Base-by-base conservation (phyloP, 306 rosid genomes). In the Corylus americana region DNA sequence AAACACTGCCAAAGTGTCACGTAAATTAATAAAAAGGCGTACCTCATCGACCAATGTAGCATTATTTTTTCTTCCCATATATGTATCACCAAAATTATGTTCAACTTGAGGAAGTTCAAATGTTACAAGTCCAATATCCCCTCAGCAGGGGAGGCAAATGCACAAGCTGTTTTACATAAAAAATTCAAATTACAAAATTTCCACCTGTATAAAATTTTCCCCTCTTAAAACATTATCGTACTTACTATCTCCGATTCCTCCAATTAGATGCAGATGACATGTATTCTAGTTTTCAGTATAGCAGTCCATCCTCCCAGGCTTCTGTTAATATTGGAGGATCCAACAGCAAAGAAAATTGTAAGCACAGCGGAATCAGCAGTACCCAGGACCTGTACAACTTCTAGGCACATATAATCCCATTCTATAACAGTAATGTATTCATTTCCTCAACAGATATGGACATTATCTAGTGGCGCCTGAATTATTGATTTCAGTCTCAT, bases 301-400 rank as follows among this genome's bases (percentile, higher is more conserved):
- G 48, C 76, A 83, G 53, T 53, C 55, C 45, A 55, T 75, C 50
- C 72, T 78, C 58, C 83, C 29, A 42, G 68, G 77, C 74, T 14
- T 50, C 37, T 69, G 31, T 63, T 54, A 47, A 47, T 57, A 76
- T 47, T 48, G 62, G 73, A 25, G 68, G 59, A 71, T 71, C 81
- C 51, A 72, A 80, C 62, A 17, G 51, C 64, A 12, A 48, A 85
- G 51, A 79, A 74, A 53, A 1, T 54, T 47, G 77, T 53, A 64
- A 48, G 59, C 73, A 78, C 77, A 47, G 1, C 74, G 22, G 78
- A 71, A 76, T 71, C 81, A 71, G 79, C 80, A 48, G 49, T 71
- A 47, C 71, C 83, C 27, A 48, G 48, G 84, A 83, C 78, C 92
- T 91, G 81, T 91, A 91, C 90, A 88, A 80, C 75, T 71, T 77